phyloP scores from a whole-genome alignment of 805 yeast species.

The Pichia cephalocereana region DNA sequence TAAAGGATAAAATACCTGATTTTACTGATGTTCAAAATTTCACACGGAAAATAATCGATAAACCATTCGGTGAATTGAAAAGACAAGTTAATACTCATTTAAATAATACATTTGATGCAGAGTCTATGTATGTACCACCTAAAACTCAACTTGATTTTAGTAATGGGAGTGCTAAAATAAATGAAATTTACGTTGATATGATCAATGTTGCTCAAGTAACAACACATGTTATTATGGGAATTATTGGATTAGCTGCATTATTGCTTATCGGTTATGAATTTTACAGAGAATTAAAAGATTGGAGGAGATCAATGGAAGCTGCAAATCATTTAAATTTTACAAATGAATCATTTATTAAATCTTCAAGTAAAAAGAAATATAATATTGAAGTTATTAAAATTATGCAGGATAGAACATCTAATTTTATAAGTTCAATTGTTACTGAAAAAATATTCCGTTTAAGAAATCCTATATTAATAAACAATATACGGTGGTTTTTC shows the following conservation, averaged over 20 bases:
- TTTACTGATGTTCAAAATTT: constrained; percentile 55
- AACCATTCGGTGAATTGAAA: constrained; percentile 50
- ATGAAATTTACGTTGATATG: constrained; percentile 28
- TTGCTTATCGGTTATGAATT: constrained; percentile 32
- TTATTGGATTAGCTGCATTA: constrained; percentile 34
- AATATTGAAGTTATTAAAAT: constrained; percentile 21
- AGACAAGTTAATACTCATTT: constrained; percentile 25
- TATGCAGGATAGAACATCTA: constrained; percentile 17
- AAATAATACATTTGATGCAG: constrained; percentile 15
- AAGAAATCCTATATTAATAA: constrained; percentile 8
- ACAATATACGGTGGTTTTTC: constrained; percentile 33
- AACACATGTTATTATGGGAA: constrained; percentile 30
- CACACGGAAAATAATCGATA: constrained; percentile 42
- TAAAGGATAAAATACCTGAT: constrained; percentile 50
- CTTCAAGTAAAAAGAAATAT: constrained; percentile 6
- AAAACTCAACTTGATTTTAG: constrained; percentile 29
- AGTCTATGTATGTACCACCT: constrained; percentile 33
- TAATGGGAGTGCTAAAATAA: constrained; percentile 31
- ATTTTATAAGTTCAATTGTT: constrained; percentile 13
- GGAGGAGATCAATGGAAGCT: constrained; percentile 37
- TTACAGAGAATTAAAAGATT: constrained; percentile 36
- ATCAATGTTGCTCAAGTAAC: constrained; percentile 26
- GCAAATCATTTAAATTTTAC: constrained; percentile 16
- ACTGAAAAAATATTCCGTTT: constrained; percentile 9
- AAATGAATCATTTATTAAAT: constrained; percentile 11